Evolutionary conservation across 2,329 filamentous ascomycete species (phyloP), one percentile per base, ranked within the genome.

Genomic region (Botryotinia convoluta): DNA sequence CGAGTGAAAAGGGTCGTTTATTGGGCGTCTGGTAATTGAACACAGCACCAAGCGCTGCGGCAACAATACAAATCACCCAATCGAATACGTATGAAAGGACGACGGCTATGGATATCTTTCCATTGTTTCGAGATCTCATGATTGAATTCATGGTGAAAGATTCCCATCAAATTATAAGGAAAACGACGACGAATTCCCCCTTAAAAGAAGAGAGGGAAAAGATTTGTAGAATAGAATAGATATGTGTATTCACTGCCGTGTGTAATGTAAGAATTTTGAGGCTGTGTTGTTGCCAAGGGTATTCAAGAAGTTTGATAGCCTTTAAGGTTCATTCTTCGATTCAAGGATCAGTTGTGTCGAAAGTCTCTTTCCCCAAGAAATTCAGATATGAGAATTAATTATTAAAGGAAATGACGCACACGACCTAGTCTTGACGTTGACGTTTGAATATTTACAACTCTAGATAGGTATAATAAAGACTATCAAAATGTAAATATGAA

Each of bases 1-100:
- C 85, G 10, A 93, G 86, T 48, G 89, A 90, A 81, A 96, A 95
- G 0, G 91, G 90, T 51, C 90, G 86, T 77, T 89, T 89, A 78
- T 90, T 92, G 0, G 92, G 92, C 0, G 86, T 84, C 63, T 73
- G 65, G 8, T 70, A 44, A 26, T 67, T 54, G 22, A 73, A 73
- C 20, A 73, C 22, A 20, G 65, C 29, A 6, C 71, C 71, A 6
- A 73, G 37, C 29, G 20, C 71, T 18, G 22, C 64, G n/a, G 71
- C 59, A 29, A 73, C 35, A 39, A 70, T 70, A 20, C 69, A 45
- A n/a, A 73, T 63, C 1, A 70, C n/a, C 71, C 71, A 73, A 57
- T 73, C 71, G 3, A 59, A 73, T 3, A 70, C 71, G 44, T 73
- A 73, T 32, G 71, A 73, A n/a, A 73, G 42, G n/a, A 54, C 22